Percentiles rank a stretch among this genome's conserved stretches.
Evolutionary conservation across 208 protist species (phyloP).

Genomic region (Balamuthia mandrillaris): DNA sequence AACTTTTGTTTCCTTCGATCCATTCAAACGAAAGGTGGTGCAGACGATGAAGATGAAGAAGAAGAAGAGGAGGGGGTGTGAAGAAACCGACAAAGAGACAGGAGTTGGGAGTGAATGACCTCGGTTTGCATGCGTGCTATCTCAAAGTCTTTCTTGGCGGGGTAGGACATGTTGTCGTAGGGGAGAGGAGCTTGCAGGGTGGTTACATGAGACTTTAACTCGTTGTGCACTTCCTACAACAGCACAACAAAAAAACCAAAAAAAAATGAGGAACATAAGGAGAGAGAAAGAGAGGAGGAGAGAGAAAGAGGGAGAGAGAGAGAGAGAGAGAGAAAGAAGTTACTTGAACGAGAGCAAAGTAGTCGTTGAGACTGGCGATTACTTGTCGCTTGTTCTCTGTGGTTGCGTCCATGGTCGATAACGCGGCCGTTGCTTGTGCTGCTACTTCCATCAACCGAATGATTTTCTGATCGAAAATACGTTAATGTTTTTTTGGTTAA

Average conservation of each 20-base stretch:
- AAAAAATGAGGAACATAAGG: neutral
- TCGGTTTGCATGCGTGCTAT: conserved; percentile 1
- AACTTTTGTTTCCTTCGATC: too few species aligned
- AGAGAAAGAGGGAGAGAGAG: too few species aligned
- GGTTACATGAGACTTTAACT: neutral
- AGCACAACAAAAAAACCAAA: neutral
- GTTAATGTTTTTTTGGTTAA: too few species aligned
- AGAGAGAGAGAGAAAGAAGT: neutral
- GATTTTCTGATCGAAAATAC: too few species aligned
- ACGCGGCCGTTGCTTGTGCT: neutral
- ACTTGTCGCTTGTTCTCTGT: neutral
- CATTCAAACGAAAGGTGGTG: too few species aligned
- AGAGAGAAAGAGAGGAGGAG: neutral
- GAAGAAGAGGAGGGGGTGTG: too few species aligned
- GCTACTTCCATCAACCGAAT: neutral
- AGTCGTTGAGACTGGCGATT: neutral
- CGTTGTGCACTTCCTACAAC: neutral
- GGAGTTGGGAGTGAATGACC: neutral
- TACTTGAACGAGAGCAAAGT: neutral
- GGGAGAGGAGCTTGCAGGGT: neutral
- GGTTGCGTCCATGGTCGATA: neutral
- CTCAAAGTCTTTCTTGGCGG: conserved; percentile 27
- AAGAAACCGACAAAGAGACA: too few species aligned
- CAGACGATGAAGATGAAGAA: too few species aligned
- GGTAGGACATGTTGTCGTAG: neutral